These are phyloP conservation scores for Ophiostoma piceae DNA, from an alignment of 2,329 filamentous ascomycete species.

Conservation along the genomic window DNA sequence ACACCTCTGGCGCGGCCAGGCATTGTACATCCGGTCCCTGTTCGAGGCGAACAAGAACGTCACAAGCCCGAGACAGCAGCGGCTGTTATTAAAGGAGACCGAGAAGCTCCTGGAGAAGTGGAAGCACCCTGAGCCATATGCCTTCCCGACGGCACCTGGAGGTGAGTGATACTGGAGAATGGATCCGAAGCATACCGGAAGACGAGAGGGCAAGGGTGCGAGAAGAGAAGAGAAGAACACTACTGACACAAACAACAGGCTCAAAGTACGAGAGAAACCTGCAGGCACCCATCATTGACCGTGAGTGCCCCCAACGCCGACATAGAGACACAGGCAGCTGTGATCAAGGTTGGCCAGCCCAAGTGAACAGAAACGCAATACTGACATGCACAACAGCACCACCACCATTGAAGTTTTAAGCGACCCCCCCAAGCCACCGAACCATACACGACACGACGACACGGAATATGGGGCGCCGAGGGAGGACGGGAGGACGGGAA, in stretches of 20 bases:
- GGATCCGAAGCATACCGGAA: background rate
- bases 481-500: background rate
- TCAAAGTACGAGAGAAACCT: constrained; percentile 96
- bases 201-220: background rate
- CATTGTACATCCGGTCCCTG: constrained; percentile 87
- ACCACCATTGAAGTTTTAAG: constrained; percentile 46
- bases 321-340: background rate
- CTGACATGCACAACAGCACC: constrained; percentile 38
- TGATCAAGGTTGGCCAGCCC: background rate
- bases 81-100: constrained; percentile 80
- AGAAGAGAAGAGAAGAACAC: background rate
- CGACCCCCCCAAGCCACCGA: background rate
- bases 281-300: constrained; percentile 69
- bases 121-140: constrained; percentile 97
- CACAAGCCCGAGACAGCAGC: constrained; percentile 76
- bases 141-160: constrained; percentile 83
- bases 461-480: background rate
- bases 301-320: constrained; percentile 51
- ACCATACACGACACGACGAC: background rate
- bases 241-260: constrained; percentile 45
- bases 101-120: constrained; percentile 84
- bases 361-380: background rate
- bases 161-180: constrained; percentile 46
- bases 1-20: constrained; percentile 90
- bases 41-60: constrained; percentile 91